Evolutionary conservation across 805 yeast species (phyloP).

Genomic region (Cyberlindnera petersonii): DNA sequence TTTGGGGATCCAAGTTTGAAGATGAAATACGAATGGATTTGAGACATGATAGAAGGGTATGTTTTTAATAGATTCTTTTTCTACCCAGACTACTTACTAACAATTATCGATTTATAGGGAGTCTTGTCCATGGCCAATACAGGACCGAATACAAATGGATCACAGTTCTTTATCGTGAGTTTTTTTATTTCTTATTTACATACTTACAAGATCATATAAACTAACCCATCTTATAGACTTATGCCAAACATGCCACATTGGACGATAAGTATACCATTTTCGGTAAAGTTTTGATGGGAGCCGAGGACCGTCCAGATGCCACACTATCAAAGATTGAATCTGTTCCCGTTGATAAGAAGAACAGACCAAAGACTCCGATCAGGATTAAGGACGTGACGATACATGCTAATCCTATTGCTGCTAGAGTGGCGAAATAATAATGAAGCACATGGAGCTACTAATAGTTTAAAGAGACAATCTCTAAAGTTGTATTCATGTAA

Average conservation of each 20-base stretch:
- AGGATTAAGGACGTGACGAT: constrained; percentile 32
- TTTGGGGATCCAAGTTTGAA: constrained; percentile 71
- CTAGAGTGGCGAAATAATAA: constrained; percentile 3
- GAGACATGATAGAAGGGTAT: constrained; percentile 66
- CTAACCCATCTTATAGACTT: constrained; percentile 42
- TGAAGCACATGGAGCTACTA: neutral
- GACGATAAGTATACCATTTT: constrained; percentile 67
- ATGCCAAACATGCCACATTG: constrained; percentile 81
- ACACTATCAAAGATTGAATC: constrained; percentile 28
- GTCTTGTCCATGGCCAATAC: constrained; percentile 68
- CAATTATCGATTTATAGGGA: constrained; percentile 36
- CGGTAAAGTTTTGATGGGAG: constrained; percentile 67
- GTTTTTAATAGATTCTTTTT: constrained; percentile 26
- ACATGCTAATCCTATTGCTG: constrained; percentile 43
- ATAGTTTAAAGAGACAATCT: neutral
- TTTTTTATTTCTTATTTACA: neutral
- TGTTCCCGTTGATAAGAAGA: constrained; percentile 32
- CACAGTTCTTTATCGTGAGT: constrained; percentile 58
- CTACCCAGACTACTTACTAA: constrained; percentile 2
- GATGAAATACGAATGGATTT: constrained; percentile 72
- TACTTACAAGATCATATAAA: neutral
- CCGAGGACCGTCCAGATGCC: constrained; percentile 26
- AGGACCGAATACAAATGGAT: constrained; percentile 63
- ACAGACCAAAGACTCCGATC: constrained; percentile 32
- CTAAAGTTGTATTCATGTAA: neutral